Percentiles rank a stretch among this genome's conserved stretches.
phyloP scores from a whole-genome alignment of 2,329 filamentous ascomycete species.

The Plenodomus biglobosus region DNA sequence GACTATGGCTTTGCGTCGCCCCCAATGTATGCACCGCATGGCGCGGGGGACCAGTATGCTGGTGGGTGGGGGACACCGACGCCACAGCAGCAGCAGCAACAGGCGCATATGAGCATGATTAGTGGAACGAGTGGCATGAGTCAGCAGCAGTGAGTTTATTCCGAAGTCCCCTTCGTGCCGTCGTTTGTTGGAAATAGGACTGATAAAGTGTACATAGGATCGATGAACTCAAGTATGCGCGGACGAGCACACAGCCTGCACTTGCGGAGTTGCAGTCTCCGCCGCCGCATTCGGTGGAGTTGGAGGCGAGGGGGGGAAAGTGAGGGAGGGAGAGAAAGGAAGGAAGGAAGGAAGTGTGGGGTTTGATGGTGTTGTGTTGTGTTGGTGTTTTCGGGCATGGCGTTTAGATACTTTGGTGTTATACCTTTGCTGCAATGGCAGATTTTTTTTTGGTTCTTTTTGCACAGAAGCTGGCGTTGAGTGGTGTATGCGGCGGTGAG shows the following conservation, averaged over 20 bases:
- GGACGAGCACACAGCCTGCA: constrained; percentile 6
- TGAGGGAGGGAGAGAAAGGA: too few species aligned
- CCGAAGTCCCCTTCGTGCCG: too few species aligned
- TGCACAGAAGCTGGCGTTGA: too few species aligned
- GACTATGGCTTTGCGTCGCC: constrained; percentile 16
- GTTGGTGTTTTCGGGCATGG: too few species aligned
- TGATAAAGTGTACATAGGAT: too few species aligned
- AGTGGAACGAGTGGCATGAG: constrained; percentile 21
- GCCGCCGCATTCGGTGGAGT: constrained; percentile 25
- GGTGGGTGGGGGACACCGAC: constrained; percentile 18
- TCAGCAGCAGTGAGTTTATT: constrained; percentile 27
- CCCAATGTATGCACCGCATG: constrained; percentile 29
- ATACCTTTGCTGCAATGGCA: too few species aligned
- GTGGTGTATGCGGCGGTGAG: too few species aligned
- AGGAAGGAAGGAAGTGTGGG: too few species aligned
- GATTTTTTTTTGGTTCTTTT: too few species aligned
- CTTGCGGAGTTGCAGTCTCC: constrained; percentile 29
- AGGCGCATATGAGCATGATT: constrained; percentile 21
- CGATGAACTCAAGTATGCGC: constrained; percentile 24
- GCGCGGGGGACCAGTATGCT: constrained; percentile 26
- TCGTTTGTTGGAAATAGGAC: too few species aligned
- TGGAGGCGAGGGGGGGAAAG: constrained; percentile 20
- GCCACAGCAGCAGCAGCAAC: constrained; percentile 20
- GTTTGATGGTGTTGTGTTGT: too few species aligned
- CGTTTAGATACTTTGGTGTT: too few species aligned